Evolutionary conservation across 1,284 basidiomycete genomes (phyloP).

Genomic region (Pseudozyma hubeiensis): DNA sequence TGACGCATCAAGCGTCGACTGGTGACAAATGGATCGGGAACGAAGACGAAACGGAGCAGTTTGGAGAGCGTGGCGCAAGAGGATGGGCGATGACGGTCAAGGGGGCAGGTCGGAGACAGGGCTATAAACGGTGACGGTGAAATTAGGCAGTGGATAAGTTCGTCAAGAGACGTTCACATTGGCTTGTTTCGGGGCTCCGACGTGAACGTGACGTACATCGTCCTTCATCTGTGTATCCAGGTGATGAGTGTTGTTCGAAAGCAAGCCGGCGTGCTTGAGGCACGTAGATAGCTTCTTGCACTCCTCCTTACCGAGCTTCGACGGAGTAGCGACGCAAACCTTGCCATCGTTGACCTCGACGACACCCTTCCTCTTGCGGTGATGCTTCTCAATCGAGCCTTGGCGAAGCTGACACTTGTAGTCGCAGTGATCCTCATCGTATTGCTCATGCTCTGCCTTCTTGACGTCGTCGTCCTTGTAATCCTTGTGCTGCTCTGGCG

Average conservation of each 20-base stretch:
- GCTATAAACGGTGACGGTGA: too few relatives aligned
- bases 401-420: conserved; percentile 44
- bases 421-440: conserved; percentile 49
- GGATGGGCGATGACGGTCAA: not conserved
- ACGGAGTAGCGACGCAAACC: conserved; percentile 31
- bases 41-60: conserved; percentile 5
- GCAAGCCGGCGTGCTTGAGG: conserved; percentile 23
- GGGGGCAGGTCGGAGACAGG: too few relatives aligned
- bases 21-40: not conserved
- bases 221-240: too few relatives aligned
- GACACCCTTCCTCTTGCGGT: conserved; percentile 31
- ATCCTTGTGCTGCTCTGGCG: not conserved
- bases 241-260: not conserved
- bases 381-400: conserved; percentile 38
- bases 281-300: conserved; percentile 27
- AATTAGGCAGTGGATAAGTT: too few relatives aligned
- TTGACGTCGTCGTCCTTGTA: conserved; percentile 21
- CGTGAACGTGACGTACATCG: too few relatives aligned
- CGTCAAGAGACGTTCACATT: too few relatives aligned
- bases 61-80: not conserved
- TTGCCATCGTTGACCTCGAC: conserved; percentile 33
- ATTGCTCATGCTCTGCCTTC: conserved; percentile 16
- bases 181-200: too few relatives aligned
- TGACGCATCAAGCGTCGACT: conserved; percentile 25
- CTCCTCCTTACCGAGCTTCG: conserved; percentile 35